phyloP scores from a whole-genome alignment of 148 eudicot genomes.

The Spergularia marina region DNA sequence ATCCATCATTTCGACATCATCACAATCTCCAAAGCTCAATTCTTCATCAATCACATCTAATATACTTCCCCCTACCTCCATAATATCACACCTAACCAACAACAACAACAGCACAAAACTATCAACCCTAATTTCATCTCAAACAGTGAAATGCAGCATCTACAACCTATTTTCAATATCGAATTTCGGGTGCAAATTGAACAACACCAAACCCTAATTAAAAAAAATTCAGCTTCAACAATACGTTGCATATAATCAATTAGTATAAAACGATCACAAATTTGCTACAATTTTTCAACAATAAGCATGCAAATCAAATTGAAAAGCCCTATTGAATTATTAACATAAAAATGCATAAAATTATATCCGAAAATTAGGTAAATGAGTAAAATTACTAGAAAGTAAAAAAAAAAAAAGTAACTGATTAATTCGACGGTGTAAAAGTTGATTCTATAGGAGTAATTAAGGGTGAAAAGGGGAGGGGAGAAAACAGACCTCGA shows the following conservation, averaged over 20 bases:
- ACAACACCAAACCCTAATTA: not conserved
- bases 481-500: too few relatives aligned
- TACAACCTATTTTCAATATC: not conserved
- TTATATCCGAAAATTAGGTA: too few relatives aligned
- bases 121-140: not conserved
- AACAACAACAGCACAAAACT: slow-evolving; percentile 7
- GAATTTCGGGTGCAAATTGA: not conserved
- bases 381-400: too few relatives aligned
- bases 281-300: too few relatives aligned
- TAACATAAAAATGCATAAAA: too few relatives aligned
- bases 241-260: not conserved
- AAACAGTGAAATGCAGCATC: not conserved
- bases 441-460: too few relatives aligned
- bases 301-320: too few relatives aligned
- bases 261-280: not conserved
- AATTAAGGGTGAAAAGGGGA: too few relatives aligned
- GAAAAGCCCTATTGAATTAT: too few relatives aligned
- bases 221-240: not conserved
- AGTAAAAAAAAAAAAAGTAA: too few relatives aligned
- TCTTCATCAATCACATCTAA: slow-evolving; percentile 54
- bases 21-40: slow-evolving; percentile 43
- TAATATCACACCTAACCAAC: slow-evolving; percentile 27
- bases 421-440: too few relatives aligned
- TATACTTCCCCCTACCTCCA: slow-evolving; percentile 61
- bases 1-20: slow-evolving; percentile 79